These are phyloP conservation scores for Spatholobus suberectus DNA, from an alignment of 306 rosid species.

Conservation along the genomic window DNA sequence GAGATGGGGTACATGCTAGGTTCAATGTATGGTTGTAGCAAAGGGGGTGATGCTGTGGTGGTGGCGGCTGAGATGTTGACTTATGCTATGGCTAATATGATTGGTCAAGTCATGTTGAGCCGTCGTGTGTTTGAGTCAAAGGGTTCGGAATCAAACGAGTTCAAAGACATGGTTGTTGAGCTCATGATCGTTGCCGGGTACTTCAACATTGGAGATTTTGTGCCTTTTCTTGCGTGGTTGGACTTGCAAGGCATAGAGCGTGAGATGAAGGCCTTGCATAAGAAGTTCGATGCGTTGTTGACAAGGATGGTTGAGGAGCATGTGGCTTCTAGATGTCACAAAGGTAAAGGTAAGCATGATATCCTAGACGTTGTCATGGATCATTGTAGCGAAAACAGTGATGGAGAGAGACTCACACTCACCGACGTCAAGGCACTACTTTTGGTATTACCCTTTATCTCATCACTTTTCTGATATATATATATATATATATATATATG, in stretches of 20 bases:
- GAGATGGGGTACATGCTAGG: conserved; percentile 35
- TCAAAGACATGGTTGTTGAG: conserved; percentile 39
- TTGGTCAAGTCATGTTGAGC: conserved; percentile 32
- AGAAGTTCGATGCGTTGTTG: conserved; percentile 27
- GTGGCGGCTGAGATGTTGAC: conserved; percentile 30
- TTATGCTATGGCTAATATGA: conserved; percentile 37
- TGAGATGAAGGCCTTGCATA: conserved; percentile 11
- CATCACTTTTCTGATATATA: no score
- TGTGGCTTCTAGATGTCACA: background rate
- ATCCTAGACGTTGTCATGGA: conserved; percentile 27
- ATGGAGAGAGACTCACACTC: background rate
- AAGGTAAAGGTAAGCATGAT: conserved; percentile 13
- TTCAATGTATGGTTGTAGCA: conserved; percentile 21
- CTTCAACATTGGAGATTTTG: conserved; percentile 38
- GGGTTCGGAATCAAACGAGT: conserved; percentile 28
- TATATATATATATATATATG: no score
- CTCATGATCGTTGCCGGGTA: conserved; percentile 27
- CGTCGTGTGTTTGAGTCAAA: conserved; percentile 35
- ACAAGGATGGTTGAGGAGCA: conserved; percentile 34
- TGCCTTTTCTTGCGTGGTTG: conserved; percentile 20
- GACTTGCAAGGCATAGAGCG: conserved; percentile 37
- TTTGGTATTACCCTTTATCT: background rate
- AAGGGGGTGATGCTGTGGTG: background rate
- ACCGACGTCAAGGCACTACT: conserved; percentile 38
- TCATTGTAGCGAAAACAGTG: background rate